Evolutionary conservation across 2,329 filamentous ascomycete species (phyloP).

Genomic region (Mariannaea sp.): DNA sequence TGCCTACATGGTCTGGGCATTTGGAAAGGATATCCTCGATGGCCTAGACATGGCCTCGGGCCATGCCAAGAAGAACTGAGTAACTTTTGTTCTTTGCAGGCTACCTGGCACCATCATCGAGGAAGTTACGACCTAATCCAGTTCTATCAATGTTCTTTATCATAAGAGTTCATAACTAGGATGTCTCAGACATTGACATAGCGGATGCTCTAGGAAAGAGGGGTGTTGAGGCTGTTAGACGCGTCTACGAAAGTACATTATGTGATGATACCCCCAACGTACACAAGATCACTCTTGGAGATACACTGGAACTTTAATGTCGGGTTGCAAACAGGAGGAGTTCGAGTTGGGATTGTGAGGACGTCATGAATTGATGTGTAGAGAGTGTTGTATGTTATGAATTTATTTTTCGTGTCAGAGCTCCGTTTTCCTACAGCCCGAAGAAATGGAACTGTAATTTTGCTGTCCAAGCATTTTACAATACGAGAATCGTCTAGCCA

Average conservation of each 20-base stretch:
- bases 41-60: conserved; percentile 48
- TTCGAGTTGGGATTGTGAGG: neutral
- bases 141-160: neutral
- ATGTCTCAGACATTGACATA: too few relatives aligned
- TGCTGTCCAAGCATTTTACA: neutral
- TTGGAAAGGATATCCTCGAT: conserved; percentile 56
- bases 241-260: neutral
- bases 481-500: conserved; percentile 8
- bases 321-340: neutral
- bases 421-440: neutral
- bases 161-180: too few relatives aligned
- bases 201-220: neutral
- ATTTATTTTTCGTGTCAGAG: neutral
- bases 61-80: conserved; percentile 45
- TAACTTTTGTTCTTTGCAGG: conserved; percentile 32
- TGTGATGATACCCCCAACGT: neutral
- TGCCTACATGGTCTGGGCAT: conserved; percentile 54
- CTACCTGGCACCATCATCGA: neutral
- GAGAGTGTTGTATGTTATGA: neutral
- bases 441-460: neutral
- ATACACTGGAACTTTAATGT: neutral
- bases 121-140: neutral
- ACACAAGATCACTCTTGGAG: neutral
- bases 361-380: neutral
- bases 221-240: neutral